Evolutionary conservation across 257 asterid species (phyloP), one percentile per base, ranked within the genome.

Genomic region (Solanum phureja): DNA sequence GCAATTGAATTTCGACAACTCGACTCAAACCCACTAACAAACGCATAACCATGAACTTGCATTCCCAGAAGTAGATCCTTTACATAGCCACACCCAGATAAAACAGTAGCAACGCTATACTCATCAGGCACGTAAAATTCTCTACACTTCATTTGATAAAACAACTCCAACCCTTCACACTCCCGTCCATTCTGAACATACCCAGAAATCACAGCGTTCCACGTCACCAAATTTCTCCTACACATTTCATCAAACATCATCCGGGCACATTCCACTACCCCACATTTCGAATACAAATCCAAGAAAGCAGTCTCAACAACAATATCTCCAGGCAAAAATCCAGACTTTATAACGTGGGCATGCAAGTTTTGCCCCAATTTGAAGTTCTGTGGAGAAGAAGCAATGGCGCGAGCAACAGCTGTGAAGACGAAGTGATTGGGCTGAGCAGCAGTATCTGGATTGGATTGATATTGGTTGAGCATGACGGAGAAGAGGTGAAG

Each of bases 191-290:
- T 90, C 75, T 87, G 94, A 29, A 87, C 83, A 46, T 56, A 90
- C 16, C 90, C 93, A 73, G 87, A 90, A 23, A 92, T 42, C 91
- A 92, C 74, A 5, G 93, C 88, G 24, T 91, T 92, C 93, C 94
- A 92, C 6, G 90, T 89, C 31, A 92, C 93, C 77, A 75, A 46
- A 82, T 90, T 91, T 89, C 91, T 87, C 1, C 38, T 18, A 3
- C 88, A 23, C 93, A 92, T 92, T 89, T 92, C 94, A 79, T 89
- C 92, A 64, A 92, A 92, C 92, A 90, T 1, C 11, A 23, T 84
- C 29, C 31, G 66, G 0, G 93, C 92, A 84, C 37, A 87, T 7
- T 33, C 24, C 19, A 87, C 29, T 1, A 29, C 35, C 62, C 92
- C 90, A 86, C 94, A 90, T 87, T 90, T 92, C 2, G 76, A n/a